phyloP scores from a whole-genome alignment of 331 rosid species.

The Telfairia occidentalis region DNA sequence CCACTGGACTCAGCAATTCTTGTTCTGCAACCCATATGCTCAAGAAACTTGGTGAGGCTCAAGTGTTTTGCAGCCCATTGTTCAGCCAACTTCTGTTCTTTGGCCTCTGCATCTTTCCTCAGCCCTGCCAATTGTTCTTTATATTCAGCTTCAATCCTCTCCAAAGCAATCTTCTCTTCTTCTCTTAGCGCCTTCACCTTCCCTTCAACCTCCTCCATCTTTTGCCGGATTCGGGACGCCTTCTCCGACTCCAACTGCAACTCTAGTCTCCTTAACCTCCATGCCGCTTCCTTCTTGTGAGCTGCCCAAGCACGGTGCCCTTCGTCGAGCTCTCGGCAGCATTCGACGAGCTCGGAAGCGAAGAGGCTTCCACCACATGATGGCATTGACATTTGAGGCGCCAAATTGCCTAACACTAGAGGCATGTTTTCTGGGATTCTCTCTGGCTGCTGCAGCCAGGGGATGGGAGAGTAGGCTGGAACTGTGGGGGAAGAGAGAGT shows the following conservation, averaged over 20 bases:
- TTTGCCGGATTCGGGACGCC: constrained; percentile 59
- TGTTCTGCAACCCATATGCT: constrained; percentile 51
- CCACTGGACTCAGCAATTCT: constrained; percentile 11
- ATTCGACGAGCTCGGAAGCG: constrained; percentile 57
- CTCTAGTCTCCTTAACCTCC: constrained; percentile 89
- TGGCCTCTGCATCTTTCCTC: constrained; percentile 78
- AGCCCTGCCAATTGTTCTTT: constrained; percentile 70
- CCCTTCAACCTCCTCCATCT: constrained; percentile 68
- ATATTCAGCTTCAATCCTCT: constrained; percentile 76
- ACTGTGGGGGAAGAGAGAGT: constrained; percentile 73
- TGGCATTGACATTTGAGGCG: constrained; percentile 22
- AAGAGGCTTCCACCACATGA: constrained; percentile 30
- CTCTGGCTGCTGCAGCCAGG: constrained; percentile 70
- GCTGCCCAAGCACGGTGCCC: constrained; percentile 71
- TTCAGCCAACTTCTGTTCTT: constrained; percentile 90
- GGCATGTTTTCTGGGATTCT: constrained; percentile 52
- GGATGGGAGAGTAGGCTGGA: constrained; percentile 51
- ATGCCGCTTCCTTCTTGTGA: constrained; percentile 71
- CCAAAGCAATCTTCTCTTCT: constrained; percentile 59
- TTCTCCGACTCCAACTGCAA: constrained; percentile 85
- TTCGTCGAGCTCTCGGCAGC: constrained; percentile 86
- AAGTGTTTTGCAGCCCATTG: constrained; percentile 85
- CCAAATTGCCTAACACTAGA: constrained; percentile 37
- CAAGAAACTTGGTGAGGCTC: constrained; percentile 65
- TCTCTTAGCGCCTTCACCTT: constrained; percentile 82